Base-by-base conservation (phyloP, 352 stramenopile genomes). In the Blastocystis sp. region DNA sequence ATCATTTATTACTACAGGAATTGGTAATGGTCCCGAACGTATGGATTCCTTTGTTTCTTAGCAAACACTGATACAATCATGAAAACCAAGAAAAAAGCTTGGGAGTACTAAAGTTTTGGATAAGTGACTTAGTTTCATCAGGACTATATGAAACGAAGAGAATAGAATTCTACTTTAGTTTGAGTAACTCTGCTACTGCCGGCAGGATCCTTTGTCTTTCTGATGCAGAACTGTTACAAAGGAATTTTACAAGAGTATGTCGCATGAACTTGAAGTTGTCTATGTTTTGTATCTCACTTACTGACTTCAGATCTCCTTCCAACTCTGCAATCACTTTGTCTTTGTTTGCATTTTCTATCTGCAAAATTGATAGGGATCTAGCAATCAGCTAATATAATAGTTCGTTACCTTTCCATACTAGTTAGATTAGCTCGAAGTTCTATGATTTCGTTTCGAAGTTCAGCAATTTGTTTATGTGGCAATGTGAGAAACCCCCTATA, bases 241-340 rank as follows among this genome's bases (percentile, higher is more conserved):
- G 43, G 24, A 85, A 85, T 13, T 62, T 59, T 9, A 85, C 73
- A 4, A 85, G 37, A 8, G 73, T 85, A n/a, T 85, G 73, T 3
- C 73, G 73, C 73, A 85, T 69, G 16, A 66, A 85, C 73, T 85
- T 47, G 3, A 85, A 20, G 26, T 68, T 85, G 53, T 85, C 73
- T 55, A 47, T 64, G 41, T 68, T 85, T 55, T 85, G 73, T 20
- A 68, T 55, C 7, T 50, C 24, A 3, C 56, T 47, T 55, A 85
- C 20, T 9, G 50, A 24, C 73, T 85, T 85, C 73, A 85, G 68
- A 85, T 85, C 73, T 41, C 73, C 30, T 45, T 85, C 73, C 24
- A 85, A 26, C 73, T 85, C 24, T 43, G 65, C 73, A 11, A 85
- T 69, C 3, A 43, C 43, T 50, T 85, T 18, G 47, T 85, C 73